phyloP scores from a whole-genome alignment of 768 basidiomycete genomes.

The Exidia glandulosa region DNA sequence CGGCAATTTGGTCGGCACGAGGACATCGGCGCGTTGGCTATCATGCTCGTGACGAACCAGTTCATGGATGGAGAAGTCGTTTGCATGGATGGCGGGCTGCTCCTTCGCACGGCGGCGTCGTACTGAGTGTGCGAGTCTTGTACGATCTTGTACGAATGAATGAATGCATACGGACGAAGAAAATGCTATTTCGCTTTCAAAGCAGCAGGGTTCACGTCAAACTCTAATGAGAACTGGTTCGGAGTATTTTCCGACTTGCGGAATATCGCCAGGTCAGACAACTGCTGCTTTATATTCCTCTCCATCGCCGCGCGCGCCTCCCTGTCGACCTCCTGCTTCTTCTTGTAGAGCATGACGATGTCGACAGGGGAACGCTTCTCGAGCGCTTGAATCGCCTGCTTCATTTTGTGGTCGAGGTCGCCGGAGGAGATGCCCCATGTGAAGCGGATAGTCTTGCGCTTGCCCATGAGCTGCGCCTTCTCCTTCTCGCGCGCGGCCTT shows the following conservation, averaged over 20 bases:
- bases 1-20: background rate
- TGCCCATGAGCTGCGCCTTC: constrained; percentile 21
- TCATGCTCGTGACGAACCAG: background rate
- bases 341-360: constrained; percentile 45
- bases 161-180: no score
- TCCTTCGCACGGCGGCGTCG: no score
- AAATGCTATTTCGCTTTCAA: no score
- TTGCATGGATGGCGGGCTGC: background rate
- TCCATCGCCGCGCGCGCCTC: background rate
- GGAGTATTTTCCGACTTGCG: background rate
- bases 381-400: constrained; percentile 44
- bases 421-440: constrained; percentile 51
- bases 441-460: constrained; percentile 58
- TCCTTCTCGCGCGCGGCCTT: constrained; percentile 27
- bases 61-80: background rate
- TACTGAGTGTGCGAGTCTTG: no score
- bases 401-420: constrained; percentile 58
- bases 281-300: background rate
- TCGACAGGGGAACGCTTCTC: constrained; percentile 49
- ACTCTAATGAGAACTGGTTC: background rate
- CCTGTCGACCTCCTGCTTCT: constrained; percentile 14
- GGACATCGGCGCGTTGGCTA: background rate
- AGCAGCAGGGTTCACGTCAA: background rate
- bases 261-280: background rate
- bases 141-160: no score